These are phyloP conservation scores for Rosa chinensis DNA, from an alignment of 306 rosid species.

Conservation along the genomic window DNA sequence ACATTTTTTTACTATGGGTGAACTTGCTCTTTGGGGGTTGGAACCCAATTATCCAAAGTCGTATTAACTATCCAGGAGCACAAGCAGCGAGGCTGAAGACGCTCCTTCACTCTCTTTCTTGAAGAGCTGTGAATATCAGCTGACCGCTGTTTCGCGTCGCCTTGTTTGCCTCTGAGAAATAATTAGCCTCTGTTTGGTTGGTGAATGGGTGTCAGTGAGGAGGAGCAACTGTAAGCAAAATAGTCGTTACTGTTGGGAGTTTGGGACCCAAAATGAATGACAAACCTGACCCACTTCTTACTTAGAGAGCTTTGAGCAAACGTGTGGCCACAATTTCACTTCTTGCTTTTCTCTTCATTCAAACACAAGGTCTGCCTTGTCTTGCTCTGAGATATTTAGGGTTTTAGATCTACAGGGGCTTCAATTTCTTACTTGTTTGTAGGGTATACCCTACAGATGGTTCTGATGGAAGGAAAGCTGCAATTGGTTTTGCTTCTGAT, in stretches of 20 bases:
- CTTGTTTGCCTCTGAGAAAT: background rate
- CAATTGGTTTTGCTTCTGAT: slow-evolving; percentile 27
- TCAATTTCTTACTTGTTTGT: background rate
- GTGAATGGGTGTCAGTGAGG: background rate
- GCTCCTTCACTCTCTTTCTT: too few species aligned
- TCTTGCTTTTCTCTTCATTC: background rate
- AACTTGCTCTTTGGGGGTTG: too few species aligned
- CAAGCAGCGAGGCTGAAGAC: too few species aligned
- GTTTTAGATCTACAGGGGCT: background rate
- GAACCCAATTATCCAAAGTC: too few species aligned
- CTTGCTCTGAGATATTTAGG: background rate
- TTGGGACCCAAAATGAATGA: background rate
- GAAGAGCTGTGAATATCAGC: too few species aligned
- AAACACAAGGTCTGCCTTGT: background rate
- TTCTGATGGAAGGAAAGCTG: slow-evolving; percentile 15
- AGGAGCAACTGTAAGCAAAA: background rate
- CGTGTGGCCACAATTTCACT: background rate
- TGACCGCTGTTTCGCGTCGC: too few species aligned
- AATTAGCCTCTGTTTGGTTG: background rate
- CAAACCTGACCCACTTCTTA: background rate
- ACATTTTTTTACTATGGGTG: too few species aligned
- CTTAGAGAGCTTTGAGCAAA: background rate
- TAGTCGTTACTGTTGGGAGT: background rate
- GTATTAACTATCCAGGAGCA: too few species aligned
- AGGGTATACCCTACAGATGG: slow-evolving; percentile 32